Conservation (phyloP, 805 yeast species). For the Torulaspora indica region DNA sequence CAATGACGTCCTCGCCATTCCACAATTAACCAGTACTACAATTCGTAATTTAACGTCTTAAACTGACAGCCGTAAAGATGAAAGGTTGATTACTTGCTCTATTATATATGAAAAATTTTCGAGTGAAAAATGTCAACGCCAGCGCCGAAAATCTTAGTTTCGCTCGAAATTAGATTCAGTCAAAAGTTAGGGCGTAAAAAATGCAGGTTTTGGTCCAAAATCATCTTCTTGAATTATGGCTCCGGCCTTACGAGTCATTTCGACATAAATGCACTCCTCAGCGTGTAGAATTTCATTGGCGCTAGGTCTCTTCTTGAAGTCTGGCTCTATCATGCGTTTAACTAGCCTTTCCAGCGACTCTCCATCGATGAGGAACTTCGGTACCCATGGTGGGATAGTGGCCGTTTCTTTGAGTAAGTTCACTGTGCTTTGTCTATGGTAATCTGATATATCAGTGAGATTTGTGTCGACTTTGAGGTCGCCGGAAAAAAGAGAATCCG, state of each 20-base stretch:
- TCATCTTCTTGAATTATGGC: conserved; percentile 96
- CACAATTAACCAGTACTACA: neutral
- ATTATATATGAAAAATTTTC: conserved; percentile 1
- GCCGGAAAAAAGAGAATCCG: conserved; percentile 32
- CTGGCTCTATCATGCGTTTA: conserved; percentile 83
- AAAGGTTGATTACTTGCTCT: neutral
- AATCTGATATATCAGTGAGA: conserved; percentile 25
- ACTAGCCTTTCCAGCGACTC: conserved; percentile 74
- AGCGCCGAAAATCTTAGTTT: neutral
- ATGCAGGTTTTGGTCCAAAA: conserved; percentile 74
- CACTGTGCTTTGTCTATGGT: conserved; percentile 16
- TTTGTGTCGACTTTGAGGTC: conserved; percentile 31
- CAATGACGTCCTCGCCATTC: conserved; percentile 11
- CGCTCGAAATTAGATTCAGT: neutral
- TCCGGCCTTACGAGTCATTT: conserved; percentile 77
- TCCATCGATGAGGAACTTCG: conserved; percentile 72
- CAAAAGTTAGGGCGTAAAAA: conserved; percentile 18
- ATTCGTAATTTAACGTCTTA: neutral
- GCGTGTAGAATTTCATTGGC: conserved; percentile 65
- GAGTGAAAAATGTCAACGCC: neutral
- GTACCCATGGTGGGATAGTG: conserved; percentile 78
- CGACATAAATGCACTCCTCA: conserved; percentile 73
- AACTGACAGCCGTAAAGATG: too few relatives aligned
- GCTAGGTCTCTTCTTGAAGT: conserved; percentile 74
- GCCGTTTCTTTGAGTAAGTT: conserved; percentile 5